Conservation (phyloP, 2,329 filamentous ascomycete genomes). For the Trichoderma pleuroti region DNA sequence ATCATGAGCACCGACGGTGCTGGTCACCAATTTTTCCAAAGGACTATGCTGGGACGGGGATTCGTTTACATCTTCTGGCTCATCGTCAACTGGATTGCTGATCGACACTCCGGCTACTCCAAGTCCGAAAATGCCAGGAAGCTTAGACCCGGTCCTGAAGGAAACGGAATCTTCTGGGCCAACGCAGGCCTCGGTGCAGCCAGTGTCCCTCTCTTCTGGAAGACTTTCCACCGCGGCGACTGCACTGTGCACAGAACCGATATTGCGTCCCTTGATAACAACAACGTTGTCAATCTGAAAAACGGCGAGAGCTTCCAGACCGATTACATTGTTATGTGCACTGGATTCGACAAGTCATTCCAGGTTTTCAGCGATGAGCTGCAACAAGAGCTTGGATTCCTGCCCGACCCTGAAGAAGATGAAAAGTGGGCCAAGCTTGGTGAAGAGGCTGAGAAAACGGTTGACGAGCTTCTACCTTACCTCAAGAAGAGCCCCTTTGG, state of each 20-base stretch:
- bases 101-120: not conserved
- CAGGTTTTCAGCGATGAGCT: constrained; percentile 23
- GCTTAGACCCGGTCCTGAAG: not conserved
- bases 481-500: not conserved
- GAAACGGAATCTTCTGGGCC: not conserved
- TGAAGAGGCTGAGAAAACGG: not conserved
- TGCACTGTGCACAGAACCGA: not conserved
- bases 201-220: not conserved
- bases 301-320: constrained; percentile 5
- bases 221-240: not conserved
- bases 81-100: not conserved
- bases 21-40: not conserved
- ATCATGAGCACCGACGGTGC: constrained; percentile 29
- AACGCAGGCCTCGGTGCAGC: not conserved
- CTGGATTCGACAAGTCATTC: constrained; percentile 26
- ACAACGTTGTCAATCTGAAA: not conserved
- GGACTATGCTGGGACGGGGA: not conserved
- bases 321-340: constrained; percentile 26
- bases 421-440: not conserved
- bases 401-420: not conserved
- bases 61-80: not conserved
- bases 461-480: not conserved
- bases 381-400: constrained; percentile 22
- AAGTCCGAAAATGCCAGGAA: not conserved
- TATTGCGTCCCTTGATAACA: not conserved